phyloP scores from a whole-genome alignment of 1,284 basidiomycete genomes.

The Tilletia horrida region DNA sequence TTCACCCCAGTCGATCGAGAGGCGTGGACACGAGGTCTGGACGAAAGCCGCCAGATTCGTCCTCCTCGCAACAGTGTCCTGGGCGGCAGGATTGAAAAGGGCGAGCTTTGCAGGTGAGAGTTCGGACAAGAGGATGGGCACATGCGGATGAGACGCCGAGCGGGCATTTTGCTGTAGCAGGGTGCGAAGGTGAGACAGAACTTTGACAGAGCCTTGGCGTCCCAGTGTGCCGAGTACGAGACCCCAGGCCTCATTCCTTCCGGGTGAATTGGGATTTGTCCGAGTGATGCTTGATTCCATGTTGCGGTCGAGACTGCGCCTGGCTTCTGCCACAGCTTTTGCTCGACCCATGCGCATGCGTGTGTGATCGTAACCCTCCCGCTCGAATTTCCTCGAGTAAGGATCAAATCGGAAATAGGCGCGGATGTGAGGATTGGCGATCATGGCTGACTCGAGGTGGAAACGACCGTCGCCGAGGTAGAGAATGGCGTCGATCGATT shows the following conservation, averaged over 20 bases:
- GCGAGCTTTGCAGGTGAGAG: conserved; percentile 88
- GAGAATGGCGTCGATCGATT: conserved; percentile 46
- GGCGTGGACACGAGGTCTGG: conserved; percentile 89
- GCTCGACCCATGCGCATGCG: conserved; percentile 73
- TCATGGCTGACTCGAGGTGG: conserved; percentile 98
- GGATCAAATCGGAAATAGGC: conserved; percentile 93
- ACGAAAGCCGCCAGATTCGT: conserved; percentile 77
- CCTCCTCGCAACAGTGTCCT: neutral
- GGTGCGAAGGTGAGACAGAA: conserved; percentile 59
- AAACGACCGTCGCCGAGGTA: conserved; percentile 98
- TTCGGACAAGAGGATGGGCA: conserved; percentile 90
- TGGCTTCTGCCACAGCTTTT: conserved; percentile 66
- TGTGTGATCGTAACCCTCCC: conserved; percentile 83
- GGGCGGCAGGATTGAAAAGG: conserved; percentile 63
- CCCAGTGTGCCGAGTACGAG: conserved; percentile 94
- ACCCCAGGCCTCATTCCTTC: conserved; percentile 65
- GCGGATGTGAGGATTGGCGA: conserved; percentile 90
- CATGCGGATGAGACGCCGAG: conserved; percentile 62
- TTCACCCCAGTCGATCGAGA: conserved; percentile 86
- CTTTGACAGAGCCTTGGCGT: conserved; percentile 84
- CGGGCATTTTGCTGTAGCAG: conserved; percentile 25
- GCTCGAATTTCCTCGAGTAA: conserved; percentile 92
- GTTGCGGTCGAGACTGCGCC: conserved; percentile 30
- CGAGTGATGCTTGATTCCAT: too few species aligned
- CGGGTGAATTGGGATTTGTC: neutral